Base-by-base conservation (phyloP, 2,329 filamentous ascomycete species). In the Aspergillus brunneoviolaceus region DNA sequence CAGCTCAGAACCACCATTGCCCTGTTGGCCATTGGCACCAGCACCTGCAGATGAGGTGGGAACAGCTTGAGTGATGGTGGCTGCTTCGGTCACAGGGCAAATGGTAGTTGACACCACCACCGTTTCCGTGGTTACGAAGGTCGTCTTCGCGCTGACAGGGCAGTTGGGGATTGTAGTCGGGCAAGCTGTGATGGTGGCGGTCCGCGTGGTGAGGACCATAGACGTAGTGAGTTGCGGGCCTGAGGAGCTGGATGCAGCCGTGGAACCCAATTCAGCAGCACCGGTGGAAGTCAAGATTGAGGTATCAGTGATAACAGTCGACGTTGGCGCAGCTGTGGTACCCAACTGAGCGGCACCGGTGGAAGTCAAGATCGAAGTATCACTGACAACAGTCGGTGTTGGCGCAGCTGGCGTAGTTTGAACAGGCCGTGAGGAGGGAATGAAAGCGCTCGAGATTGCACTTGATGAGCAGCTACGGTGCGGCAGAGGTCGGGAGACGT, bases 101-200 rank as follows among this genome's bases (percentile, higher is more conserved):
- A 54, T 47, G 3, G 51, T 54, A 27, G 51, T 54, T 7, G 51
- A 54, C 1, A 54, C 35, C 14, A 54, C 51, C 27, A 54, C 45
- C 14, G 51, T 54, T 35, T 54, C 51, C 1, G 51, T 54, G 9
- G 51, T 54, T 12, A 54, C 35, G 45, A n/a, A 47, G 14, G 39
- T 54, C 16, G 51, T 54, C 21, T 23, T 54, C n/a, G 51, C 25
- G 5, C 25, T 25, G 14, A 39, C 23, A 47, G 39, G 51, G 39
- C 51, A 54, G 23, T 48, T 21, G 14, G 39, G 33, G 11, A 54
- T 4, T 5, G 35, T 47, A 19, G 51, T 45, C 7, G 51, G 51
- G 16, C 51, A 54, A 27, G 51, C 51, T 25, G 51, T 54, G 23
- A 54, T 54, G 14, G 51, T 54, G 12, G 39, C 35, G 4, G 51